Evolutionary conservation across 2,329 filamentous ascomycete species (phyloP).

Genomic region (Fusarium nematophilum): DNA sequence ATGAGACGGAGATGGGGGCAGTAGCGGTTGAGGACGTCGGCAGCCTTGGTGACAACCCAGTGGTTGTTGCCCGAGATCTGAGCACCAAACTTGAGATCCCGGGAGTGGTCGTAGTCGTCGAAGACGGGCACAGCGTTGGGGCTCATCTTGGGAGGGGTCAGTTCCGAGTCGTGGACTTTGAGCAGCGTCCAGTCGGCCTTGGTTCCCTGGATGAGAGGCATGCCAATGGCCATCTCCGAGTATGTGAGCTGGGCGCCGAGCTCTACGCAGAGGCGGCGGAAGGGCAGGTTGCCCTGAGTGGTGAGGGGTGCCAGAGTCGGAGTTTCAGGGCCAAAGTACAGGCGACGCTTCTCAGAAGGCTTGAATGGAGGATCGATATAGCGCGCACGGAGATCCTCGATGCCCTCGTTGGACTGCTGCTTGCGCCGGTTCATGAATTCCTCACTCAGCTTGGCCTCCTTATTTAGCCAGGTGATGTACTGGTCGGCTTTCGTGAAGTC

Average conservation of each 20-base stretch:
- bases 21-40: conserved; percentile 80
- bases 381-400: conserved; percentile 78
- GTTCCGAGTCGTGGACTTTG: conserved; percentile 89
- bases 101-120: conserved; percentile 81
- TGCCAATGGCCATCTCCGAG: conserved; percentile 96
- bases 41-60: conserved; percentile 88
- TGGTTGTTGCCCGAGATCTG: conserved; percentile 95
- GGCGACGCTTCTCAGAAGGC: conserved; percentile 90
- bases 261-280: conserved; percentile 88
- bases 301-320: conserved; percentile 94
- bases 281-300: conserved; percentile 96
- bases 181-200: conserved; percentile 95
- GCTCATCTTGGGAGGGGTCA: conserved; percentile 75
- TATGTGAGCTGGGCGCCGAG: conserved; percentile 94
- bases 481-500: conserved; percentile 78
- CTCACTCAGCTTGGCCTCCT: conserved; percentile 60
- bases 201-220: conserved; percentile 88
- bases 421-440: conserved; percentile 55
- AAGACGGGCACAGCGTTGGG: conserved; percentile 66
- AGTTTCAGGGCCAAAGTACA: conserved; percentile 96
- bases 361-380: conserved; percentile 89
- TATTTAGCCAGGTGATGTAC: conserved; percentile 82
- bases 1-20: conserved; percentile 89
- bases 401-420: conserved; percentile 56
- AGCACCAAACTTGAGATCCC: conserved; percentile 88